Percentiles rank a stretch among this genome's conserved stretches.
These are phyloP conservation scores for Tranzscheliella williamsii DNA, from an alignment of 1,284 basidiomycete genomes.

Conservation along the genomic window DNA sequence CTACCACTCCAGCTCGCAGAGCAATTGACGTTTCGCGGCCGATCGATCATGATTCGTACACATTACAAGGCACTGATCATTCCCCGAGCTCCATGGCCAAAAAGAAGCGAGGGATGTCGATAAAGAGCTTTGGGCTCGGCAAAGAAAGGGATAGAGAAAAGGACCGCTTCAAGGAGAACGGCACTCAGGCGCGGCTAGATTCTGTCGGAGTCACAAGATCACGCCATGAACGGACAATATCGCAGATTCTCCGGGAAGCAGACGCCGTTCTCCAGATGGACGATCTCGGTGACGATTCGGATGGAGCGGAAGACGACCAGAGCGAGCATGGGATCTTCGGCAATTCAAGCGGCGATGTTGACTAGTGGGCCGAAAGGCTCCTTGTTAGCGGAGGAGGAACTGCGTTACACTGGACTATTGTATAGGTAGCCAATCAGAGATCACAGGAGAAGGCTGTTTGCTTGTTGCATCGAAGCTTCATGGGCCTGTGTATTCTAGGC, in stretches of 20 bases:
- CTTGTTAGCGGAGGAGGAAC: too few species aligned
- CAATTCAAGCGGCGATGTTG: slow-evolving; percentile 10
- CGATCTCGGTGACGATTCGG: slow-evolving; percentile 5
- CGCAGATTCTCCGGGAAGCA: slow-evolving; percentile 38
- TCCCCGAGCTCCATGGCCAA: slow-evolving; percentile 1
- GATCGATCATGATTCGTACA: slow-evolving; percentile 6
- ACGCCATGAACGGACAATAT: slow-evolving; percentile 40
- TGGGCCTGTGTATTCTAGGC: too few species aligned
- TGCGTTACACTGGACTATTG: too few species aligned
- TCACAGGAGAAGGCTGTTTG: too few species aligned
- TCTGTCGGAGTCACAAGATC: not conserved
- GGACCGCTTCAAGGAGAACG: slow-evolving; percentile 2
- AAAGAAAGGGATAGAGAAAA: slow-evolving; percentile 19
- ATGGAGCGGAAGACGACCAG: slow-evolving; percentile 9
- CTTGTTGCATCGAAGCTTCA: too few species aligned
- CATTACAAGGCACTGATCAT: not conserved
- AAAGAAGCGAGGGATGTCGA: slow-evolving; percentile 20
- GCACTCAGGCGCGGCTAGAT: not conserved
- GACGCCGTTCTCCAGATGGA: slow-evolving; percentile 36
- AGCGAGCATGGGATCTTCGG: slow-evolving; percentile 29
- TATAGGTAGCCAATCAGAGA: too few species aligned
- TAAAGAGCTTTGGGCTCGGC: slow-evolving; percentile 17
- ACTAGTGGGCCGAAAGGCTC: too few species aligned
- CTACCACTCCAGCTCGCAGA: slow-evolving; percentile 12
- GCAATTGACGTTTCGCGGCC: slow-evolving; percentile 33